phyloP scores from a whole-genome alignment of 1,139 yeast genomes.

The Pneumocystis canis region DNA sequence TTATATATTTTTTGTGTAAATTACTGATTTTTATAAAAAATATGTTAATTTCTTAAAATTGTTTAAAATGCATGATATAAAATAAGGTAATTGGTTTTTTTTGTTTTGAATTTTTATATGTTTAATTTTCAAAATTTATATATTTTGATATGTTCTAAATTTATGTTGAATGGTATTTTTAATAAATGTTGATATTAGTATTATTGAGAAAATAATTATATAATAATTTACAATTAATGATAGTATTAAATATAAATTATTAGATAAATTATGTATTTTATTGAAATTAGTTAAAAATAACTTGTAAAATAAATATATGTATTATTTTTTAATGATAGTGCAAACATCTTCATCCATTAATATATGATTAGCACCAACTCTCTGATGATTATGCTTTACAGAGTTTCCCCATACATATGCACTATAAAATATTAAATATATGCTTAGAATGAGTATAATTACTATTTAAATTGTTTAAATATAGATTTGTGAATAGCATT shows the following conservation, averaged over 20 bases:
- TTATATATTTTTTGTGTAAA: too few species aligned
- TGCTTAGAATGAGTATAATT: constrained; percentile 44
- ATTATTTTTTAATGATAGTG: constrained; percentile 67
- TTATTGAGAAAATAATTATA: too few species aligned
- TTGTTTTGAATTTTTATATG: too few species aligned
- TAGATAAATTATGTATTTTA: too few species aligned
- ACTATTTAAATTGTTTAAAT: constrained; percentile 75
- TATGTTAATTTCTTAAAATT: too few species aligned
- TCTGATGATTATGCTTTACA: constrained; percentile 1
- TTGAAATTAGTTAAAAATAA: neutral
- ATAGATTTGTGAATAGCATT: constrained; percentile 87
- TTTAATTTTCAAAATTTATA: neutral
- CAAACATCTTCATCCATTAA: constrained; percentile 94
- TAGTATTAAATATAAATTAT: too few species aligned
- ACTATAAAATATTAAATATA: constrained; percentile 20
- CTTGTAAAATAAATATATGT: neutral
- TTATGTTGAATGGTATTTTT: too few species aligned
- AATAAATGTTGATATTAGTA: too few species aligned
- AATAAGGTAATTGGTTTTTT: neutral
- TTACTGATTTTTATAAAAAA: too few species aligned
- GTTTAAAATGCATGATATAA: too few species aligned
- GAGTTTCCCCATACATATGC: constrained; percentile 17
- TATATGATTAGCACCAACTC: constrained; percentile 66
- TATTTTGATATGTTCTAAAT: neutral
- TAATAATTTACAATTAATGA: too few species aligned